Evolutionary conservation across 164 flowering plant species (phyloP), one percentile per base, ranked within the genome.

Genomic region (Paratinospora sagittata): DNA sequence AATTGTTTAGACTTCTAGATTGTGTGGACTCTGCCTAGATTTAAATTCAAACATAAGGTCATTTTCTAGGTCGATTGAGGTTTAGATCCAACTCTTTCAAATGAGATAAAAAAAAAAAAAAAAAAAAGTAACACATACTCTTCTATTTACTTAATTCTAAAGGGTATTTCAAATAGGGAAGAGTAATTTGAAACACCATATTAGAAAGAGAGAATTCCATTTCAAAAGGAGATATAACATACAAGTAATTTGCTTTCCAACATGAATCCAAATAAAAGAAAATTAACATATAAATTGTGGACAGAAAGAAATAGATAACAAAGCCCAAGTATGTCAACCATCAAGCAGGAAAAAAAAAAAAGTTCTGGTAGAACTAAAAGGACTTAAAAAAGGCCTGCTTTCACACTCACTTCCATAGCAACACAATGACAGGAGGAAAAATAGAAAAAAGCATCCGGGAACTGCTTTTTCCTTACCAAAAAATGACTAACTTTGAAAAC

Each of bases 381-480:
- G 39, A 52, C 58, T 16, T 1, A 52, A 69, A 68, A 45, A n/a
- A 57, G n/a, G 57, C 73, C 73, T 49, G 57, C 55, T 67, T 57
- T 13, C 10, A n/a, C n/a, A n/a, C n/a, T n/a, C n/a, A 66, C 65
- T 66, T 61, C 41, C 68, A 30, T 17, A 65, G 26, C 67, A 65
- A 8, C 36, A 30, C 34, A 63, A 63, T 30, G 37, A 68, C 70
- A 24, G 65, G 10, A 17, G 65, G n/a, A n/a, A n/a, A n/a, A n/a
- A n/a, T n/a, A n/a, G n/a, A 26, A 64, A 49, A 73, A 77, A 37
- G 39, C 60, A 65, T n/a, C 33, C 71, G 57, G 23, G 16, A 64
- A 74, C 60, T 65, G 74, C 47, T 47, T 60, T n/a, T 41, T 65
- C 77, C 72, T 65, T n/a, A n/a, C n/a, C n/a, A n/a, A n/a, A n/a